A percentile compares a stretch with the other conserved stretches of the same genome.
These are phyloP conservation scores for Thymus quinquecostatus DNA, from an alignment of 257 asterid genomes.

Conservation along the genomic window DNA sequence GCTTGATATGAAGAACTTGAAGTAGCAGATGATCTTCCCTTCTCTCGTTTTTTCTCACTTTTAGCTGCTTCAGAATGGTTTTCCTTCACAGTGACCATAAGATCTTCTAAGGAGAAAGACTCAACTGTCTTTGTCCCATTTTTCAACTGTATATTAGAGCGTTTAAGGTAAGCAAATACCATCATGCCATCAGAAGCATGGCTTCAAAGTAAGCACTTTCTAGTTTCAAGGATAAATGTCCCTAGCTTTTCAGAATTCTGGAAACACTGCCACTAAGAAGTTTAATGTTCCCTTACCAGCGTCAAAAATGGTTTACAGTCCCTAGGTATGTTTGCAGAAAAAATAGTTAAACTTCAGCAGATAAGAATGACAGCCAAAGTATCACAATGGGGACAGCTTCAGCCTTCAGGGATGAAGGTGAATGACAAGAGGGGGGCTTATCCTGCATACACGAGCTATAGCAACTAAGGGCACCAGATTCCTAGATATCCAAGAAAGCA, in stretches of 20 bases:
- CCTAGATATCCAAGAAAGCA: constrained; percentile 16
- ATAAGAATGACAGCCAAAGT: constrained; percentile 16
- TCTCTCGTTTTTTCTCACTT: constrained; percentile 46
- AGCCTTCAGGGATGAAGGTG: constrained; percentile 6
- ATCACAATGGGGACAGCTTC: constrained; percentile 2
- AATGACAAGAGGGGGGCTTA: neutral
- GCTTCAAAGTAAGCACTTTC: constrained; percentile 18
- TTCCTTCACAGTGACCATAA: constrained; percentile 49
- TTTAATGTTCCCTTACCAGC: neutral
- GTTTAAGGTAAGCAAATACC: constrained; percentile 30
- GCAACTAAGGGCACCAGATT: constrained; percentile 6
- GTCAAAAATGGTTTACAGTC: constrained; percentile 1
- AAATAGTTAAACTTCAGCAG: neutral
- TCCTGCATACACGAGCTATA: constrained; percentile 4
- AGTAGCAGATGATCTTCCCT: constrained; percentile 44
- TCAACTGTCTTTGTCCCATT: constrained; percentile 46
- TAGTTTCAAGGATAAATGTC: neutral
- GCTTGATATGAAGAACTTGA: constrained; percentile 54
- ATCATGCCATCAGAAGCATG: constrained; percentile 3
- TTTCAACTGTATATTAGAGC: constrained; percentile 52
- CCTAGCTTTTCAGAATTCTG: neutral
- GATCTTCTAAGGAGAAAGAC: constrained; percentile 59
- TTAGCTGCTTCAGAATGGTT: constrained; percentile 33
- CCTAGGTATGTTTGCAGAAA: neutral
- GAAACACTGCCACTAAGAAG: constrained; percentile 10